Evolutionary conservation across 2,329 filamentous ascomycete genomes (phyloP).

Genomic region (Neoascochyta sp.): DNA sequence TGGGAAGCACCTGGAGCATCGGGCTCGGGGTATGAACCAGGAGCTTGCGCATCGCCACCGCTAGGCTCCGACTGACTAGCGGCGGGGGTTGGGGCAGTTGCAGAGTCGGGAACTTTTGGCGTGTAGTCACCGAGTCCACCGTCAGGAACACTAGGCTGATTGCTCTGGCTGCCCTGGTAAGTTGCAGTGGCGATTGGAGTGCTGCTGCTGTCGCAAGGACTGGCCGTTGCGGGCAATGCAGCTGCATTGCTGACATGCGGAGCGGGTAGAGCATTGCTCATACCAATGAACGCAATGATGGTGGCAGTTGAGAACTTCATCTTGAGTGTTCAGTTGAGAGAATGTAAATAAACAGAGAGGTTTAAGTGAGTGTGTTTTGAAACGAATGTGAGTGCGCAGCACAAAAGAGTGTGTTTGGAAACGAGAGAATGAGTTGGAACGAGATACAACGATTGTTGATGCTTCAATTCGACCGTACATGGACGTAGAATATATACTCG

Average conservation of each 20-base stretch:
- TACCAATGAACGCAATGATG: constrained; percentile 4
- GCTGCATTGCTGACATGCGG: constrained; percentile 2
- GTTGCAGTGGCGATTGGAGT: neutral
- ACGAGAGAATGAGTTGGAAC: neutral
- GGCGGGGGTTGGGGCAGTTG: neutral
- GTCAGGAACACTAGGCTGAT: constrained; percentile 1
- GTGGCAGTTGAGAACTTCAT: constrained; percentile 7
- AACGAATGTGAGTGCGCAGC: constrained; percentile 8
- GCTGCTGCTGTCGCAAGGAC: neutral
- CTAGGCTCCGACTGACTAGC: neutral
- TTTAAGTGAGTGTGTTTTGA: constrained; percentile 1
- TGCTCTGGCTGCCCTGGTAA: neutral
- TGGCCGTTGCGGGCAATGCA: constrained; percentile 7
- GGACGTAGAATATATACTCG: constrained; percentile 2
- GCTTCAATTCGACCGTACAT: neutral
- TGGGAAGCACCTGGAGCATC: neutral
- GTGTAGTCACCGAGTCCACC: neutral
- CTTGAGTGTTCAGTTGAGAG: neutral
- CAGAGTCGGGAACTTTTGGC: neutral
- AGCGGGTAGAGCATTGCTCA: constrained; percentile 6
- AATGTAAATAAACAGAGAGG: constrained; percentile 1
- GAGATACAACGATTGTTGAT: constrained; percentile 2
- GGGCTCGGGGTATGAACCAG: too few species aligned
- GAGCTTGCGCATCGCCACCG: neutral
- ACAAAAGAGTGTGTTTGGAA: constrained; percentile 4